phyloP scores from a whole-genome alignment of 106 monocot genomes.

The Phalaenopsis aphrodite region DNA sequence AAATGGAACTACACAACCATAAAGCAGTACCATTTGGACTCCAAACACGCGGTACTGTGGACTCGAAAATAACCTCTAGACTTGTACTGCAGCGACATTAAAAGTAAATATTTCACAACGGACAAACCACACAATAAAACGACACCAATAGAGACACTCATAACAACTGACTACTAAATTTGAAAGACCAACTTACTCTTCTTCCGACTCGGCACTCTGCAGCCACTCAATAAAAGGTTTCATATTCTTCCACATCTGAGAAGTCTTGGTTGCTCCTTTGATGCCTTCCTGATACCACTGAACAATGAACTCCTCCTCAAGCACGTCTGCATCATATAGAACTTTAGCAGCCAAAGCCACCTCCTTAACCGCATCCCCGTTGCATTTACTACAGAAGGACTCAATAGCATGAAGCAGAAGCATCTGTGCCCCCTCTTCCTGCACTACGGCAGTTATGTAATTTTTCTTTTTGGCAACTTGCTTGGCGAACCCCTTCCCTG shows the following conservation, averaged over 20 bases:
- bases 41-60: not conserved
- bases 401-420: slow-evolving; percentile 56
- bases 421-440: slow-evolving; percentile 45
- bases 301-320: slow-evolving; percentile 67
- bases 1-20: not conserved
- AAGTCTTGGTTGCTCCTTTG: slow-evolving; percentile 15
- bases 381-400: slow-evolving; percentile 35
- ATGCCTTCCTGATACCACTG: slow-evolving; percentile 62
- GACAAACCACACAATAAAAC: not conserved
- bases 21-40: not conserved
- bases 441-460: slow-evolving; percentile 32
- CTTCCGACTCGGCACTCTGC: slow-evolving; percentile 52
- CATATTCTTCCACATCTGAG: slow-evolving; percentile 52
- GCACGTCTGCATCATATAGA: slow-evolving; percentile 66
- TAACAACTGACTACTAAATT: not conserved
- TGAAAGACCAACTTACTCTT: slow-evolving; percentile 13
- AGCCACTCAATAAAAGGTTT: slow-evolving; percentile 95
- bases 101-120: too few species aligned
- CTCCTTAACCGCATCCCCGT: slow-evolving; percentile 64
- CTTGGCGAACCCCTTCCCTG: slow-evolving; percentile 69
- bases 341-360: slow-evolving; percentile 47
- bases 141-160: not conserved
- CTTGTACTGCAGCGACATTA: too few species aligned
- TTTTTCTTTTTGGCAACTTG: slow-evolving; percentile 57
- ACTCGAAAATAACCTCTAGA: too few species aligned